These are phyloP conservation scores for Corynespora cassiicola DNA, from an alignment of 2,329 filamentous ascomycete genomes.

Conservation along the genomic window DNA sequence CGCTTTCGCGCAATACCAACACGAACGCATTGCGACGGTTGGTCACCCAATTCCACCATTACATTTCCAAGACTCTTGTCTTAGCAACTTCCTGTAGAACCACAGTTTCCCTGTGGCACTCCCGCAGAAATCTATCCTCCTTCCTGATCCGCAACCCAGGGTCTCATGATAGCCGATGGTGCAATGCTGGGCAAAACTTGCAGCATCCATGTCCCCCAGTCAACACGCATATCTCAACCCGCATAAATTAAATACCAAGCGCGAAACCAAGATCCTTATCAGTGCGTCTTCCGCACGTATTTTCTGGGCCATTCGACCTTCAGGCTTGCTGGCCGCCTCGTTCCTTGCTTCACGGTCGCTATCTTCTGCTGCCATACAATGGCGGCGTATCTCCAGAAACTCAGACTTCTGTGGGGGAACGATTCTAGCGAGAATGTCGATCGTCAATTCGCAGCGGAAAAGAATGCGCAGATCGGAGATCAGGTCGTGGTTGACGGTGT, in stretches of 20 bases:
- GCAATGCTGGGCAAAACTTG: conserved; percentile 20
- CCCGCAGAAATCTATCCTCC: too few species aligned
- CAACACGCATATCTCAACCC: conserved; percentile 1
- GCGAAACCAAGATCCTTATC: too few species aligned
- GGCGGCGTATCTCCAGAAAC: conserved; percentile 20
- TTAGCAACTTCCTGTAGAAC: too few species aligned
- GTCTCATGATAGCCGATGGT: conserved; percentile 16
- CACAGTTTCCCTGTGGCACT: too few species aligned
- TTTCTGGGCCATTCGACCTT: too few species aligned
- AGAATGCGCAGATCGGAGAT: conserved; percentile 34
- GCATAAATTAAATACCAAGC: not conserved
- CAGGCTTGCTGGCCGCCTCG: not conserved
- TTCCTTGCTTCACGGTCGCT: conserved; percentile 11
- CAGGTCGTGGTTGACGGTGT: conserved; percentile 31
- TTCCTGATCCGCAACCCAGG: too few species aligned
- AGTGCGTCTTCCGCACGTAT: too few species aligned
- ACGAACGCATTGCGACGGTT: too few species aligned
- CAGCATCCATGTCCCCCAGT: conserved; percentile 9
- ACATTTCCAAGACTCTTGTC: too few species aligned
- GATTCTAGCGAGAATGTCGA: conserved; percentile 21
- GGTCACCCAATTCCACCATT: too few species aligned
- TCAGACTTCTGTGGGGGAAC: conserved; percentile 20
- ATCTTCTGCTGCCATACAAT: conserved; percentile 5
- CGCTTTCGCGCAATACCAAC: too few species aligned
- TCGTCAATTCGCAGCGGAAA: conserved; percentile 23